A percentile compares a stretch with the other conserved stretches of the same genome.
phyloP scores from a whole-genome alignment of 148 eudicot species.

The Cornus suecica region DNA sequence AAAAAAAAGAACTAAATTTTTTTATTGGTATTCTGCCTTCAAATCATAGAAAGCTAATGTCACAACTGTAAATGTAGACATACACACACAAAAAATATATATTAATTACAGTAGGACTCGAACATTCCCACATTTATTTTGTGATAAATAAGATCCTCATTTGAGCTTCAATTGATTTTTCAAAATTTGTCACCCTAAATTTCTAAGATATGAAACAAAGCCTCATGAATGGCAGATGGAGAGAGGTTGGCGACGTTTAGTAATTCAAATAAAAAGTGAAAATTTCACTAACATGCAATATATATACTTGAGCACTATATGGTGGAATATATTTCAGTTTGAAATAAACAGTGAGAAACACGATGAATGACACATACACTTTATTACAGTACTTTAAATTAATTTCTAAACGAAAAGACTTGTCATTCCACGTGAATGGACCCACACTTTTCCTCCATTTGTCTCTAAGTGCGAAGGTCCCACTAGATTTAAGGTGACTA shows the following conservation, averaged over 20 bases:
- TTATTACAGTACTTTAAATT: neutral
- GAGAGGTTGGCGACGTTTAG: neutral
- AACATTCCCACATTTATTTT: no score
- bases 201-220: neutral
- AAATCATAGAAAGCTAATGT: no score
- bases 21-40: no score
- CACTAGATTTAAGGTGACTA: no score
- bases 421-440: constrained; percentile 6
- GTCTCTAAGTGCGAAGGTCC: neutral
- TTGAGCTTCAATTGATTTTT: no score
- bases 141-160: no score
- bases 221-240: neutral
- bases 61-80: no score
- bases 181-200: neutral
- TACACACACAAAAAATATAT: no score
- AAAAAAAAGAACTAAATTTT: no score
- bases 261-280: neutral
- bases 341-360: no score
- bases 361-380: neutral
- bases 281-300: neutral
- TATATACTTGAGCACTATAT: neutral
- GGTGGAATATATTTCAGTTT: no score
- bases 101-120: no score
- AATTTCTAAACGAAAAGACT: neutral
- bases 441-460: constrained; percentile 5